Evolutionary conservation across 1,139 yeast genomes (phyloP).

Genomic region (Sugiyamaella grinbergsii): DNA sequence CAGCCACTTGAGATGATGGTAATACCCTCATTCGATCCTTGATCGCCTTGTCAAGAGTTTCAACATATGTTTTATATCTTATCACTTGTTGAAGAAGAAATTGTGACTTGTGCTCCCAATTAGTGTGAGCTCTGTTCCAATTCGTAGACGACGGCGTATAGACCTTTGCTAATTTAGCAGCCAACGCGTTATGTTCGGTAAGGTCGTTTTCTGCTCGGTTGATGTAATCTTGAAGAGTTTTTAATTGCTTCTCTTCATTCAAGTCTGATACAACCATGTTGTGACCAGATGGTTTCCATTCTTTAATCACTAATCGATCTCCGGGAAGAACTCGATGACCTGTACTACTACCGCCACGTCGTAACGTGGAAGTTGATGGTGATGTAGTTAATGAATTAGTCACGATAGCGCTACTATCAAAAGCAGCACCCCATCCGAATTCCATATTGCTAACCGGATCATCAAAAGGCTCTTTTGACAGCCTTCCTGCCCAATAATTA

Average conservation of each 20-base stretch:
- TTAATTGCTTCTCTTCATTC: conserved; percentile 38
- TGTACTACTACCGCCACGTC: conserved; percentile 5
- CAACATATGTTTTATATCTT: conserved; percentile 38
- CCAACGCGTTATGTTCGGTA: conserved; percentile 36
- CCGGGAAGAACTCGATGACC: conserved; percentile 31
- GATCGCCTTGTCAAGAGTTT: conserved; percentile 33
- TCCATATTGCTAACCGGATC: conserved; percentile 71
- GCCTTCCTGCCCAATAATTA: conserved; percentile 85
- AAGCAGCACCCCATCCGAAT: conserved; percentile 65
- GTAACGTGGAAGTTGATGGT: conserved; percentile 14
- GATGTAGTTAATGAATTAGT: conserved; percentile 11
- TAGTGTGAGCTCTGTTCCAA: conserved; percentile 36
- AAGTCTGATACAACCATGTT: conserved; percentile 39
- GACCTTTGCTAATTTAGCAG: conserved; percentile 31
- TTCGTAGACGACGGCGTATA: conserved; percentile 37
- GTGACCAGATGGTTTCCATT: conserved; percentile 41
- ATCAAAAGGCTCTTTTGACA: conserved; percentile 70
- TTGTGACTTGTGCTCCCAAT: conserved; percentile 42
- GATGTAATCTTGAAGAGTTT: conserved; percentile 35
- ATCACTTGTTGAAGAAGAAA: conserved; percentile 39
- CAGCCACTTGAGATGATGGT: not conserved
- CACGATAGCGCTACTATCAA: conserved; percentile 11
- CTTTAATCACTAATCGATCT: conserved; percentile 35
- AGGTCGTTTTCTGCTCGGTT: conserved; percentile 37
- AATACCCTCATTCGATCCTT: conserved; percentile 26